A percentile compares a stretch with the other conserved stretches of the same genome.
These are phyloP conservation scores for Pinguiococcus pyrenoidosus DNA, from an alignment of 108 stramenopile species.

Conservation along the genomic window DNA sequence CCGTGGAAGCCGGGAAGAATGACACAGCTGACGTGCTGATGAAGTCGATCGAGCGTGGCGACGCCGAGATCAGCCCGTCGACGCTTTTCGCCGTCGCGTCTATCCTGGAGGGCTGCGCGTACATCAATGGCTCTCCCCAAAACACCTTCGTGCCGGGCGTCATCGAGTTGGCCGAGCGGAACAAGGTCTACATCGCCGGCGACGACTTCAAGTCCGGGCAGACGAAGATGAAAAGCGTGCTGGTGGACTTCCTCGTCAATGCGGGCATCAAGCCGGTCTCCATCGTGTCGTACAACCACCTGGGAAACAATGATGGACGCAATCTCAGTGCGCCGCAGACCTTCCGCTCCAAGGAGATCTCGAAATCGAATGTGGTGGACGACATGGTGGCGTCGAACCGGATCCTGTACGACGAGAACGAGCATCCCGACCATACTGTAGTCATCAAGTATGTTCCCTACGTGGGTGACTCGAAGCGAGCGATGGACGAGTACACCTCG, in stretches of 20 bases:
- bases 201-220: constrained; percentile 99
- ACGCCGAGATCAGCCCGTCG: constrained; percentile 71
- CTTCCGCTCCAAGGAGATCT: constrained; percentile 96
- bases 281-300: constrained; percentile 95
- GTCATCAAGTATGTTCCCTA: constrained; percentile 90
- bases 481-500: constrained; percentile 95
- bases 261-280: constrained; percentile 92
- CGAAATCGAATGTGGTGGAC: constrained; percentile 94
- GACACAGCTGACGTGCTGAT: constrained; percentile 71
- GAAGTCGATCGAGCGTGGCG: constrained; percentile 65
- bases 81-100: constrained; percentile 89
- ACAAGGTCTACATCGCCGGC: constrained; percentile 77
- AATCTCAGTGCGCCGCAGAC: constrained; percentile 86
- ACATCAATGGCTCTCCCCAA: constrained; percentile 96
- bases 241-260: constrained; percentile 85
- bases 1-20: constrained; percentile 78
- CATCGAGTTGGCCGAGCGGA: constrained; percentile 63
- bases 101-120: constrained; percentile 82
- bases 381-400: constrained; percentile 96
- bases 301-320: constrained; percentile 96
- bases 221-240: constrained; percentile 91
- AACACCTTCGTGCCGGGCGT: constrained; percentile 98
- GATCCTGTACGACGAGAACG: constrained; percentile 81
- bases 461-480: constrained; percentile 92
- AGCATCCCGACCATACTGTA: constrained; percentile 78